Conservation (phyloP, 768 basidiomycete species). For the Gautieria morchelliformis region DNA sequence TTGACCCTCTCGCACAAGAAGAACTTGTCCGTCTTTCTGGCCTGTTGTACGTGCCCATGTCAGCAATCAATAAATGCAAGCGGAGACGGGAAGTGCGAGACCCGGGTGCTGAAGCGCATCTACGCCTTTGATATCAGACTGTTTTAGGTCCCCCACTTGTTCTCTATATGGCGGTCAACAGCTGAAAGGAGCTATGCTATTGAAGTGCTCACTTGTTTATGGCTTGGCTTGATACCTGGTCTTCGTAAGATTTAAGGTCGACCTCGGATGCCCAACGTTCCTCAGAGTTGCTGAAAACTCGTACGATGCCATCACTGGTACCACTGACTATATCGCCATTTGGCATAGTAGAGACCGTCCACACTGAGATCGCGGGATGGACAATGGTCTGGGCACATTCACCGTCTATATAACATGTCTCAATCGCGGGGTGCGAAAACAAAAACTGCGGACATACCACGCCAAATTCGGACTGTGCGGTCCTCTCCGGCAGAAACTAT, state of each 20-base stretch:
- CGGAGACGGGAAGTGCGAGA: conserved; percentile 22
- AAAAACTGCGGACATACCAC: conserved; percentile 37
- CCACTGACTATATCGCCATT: conserved; percentile 92
- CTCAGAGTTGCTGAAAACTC: conserved; percentile 71
- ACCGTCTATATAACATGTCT: conserved; percentile 45
- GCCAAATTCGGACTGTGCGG: conserved; percentile 86
- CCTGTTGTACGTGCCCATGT: conserved; percentile 32
- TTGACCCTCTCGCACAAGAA: conserved; percentile 78
- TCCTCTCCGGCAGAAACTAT: conserved; percentile 93
- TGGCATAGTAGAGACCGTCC: conserved; percentile 81
- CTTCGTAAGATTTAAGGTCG: conserved; percentile 62
- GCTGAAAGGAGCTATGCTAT: neutral
- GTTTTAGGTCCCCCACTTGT: conserved; percentile 89
- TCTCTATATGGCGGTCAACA: conserved; percentile 29
- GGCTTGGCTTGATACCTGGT: conserved; percentile 65
- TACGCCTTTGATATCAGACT: conserved; percentile 77
- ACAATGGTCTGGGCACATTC: conserved; percentile 83
- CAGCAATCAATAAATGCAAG: neutral
- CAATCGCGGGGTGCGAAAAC: neutral
- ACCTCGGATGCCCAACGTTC: conserved; percentile 63
- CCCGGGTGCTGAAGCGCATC: conserved; percentile 72
- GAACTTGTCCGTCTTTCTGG: conserved; percentile 88
- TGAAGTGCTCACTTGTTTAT: conserved; percentile 43
- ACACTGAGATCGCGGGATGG: conserved; percentile 95
- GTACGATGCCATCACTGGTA: conserved; percentile 76